Percentiles rank a stretch among this genome's conserved stretches.
Evolutionary conservation across 139 green algal species (phyloP).

Genomic region (Volvox africanus): DNA sequence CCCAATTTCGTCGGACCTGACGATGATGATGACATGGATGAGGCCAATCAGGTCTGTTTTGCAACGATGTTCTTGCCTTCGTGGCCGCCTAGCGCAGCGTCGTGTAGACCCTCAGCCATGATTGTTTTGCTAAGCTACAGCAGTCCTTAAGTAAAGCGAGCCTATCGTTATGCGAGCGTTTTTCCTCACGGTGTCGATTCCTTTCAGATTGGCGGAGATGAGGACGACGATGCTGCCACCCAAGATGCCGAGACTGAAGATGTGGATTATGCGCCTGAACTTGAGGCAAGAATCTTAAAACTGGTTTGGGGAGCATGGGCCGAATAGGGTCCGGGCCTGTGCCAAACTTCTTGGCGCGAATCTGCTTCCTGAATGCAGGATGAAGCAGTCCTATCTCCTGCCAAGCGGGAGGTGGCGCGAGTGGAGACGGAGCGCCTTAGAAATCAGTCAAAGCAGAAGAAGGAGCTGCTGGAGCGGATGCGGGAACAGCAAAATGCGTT

Average conservation of each 20-base stretch:
- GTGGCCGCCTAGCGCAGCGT: too few relatives aligned
- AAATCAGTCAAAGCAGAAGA: conserved; percentile 83
- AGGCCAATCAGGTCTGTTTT: conserved; percentile 36
- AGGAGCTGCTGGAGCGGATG: conserved; percentile 88
- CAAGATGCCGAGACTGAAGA: conserved; percentile 32
- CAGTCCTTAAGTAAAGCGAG: neutral
- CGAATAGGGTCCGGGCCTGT: neutral
- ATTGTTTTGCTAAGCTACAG: neutral
- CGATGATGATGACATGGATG: conserved; percentile 34
- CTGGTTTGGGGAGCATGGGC: neutral
- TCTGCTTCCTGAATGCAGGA: neutral
- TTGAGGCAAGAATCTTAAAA: neutral
- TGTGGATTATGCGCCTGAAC: conserved; percentile 22
- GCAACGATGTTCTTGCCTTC: neutral
- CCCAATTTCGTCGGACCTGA: conserved; percentile 29
- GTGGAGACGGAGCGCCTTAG: conserved; percentile 88
- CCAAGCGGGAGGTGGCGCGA: conserved; percentile 72
- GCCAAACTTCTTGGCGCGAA: conserved; percentile 17
- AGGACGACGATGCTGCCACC: conserved; percentile 28
- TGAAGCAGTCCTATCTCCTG: neutral
- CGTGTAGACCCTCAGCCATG: neutral
- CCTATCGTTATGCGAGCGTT: neutral
- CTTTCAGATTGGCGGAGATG: conserved; percentile 18
- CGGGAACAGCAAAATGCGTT: conserved; percentile 81
- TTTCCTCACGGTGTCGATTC: neutral